phyloP scores from a whole-genome alignment of 2,329 filamentous ascomycete species.

The Fusarium scirpi region DNA sequence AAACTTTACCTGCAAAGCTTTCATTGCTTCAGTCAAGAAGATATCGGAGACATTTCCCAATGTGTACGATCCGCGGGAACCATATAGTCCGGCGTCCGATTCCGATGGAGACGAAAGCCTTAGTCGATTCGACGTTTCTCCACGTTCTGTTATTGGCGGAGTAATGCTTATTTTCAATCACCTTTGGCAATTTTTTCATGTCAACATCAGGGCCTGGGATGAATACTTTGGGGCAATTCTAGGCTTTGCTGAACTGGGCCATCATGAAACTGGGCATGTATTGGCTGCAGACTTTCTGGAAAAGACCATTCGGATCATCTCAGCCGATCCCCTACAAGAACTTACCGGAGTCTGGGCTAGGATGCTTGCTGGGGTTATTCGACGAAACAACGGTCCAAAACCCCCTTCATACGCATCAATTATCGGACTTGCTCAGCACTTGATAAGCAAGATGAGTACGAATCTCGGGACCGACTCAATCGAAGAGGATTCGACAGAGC shows the following conservation, averaged over 20 bases:
- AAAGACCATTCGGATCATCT: constrained; percentile 69
- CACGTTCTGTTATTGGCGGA: constrained; percentile 50
- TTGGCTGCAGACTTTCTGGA: constrained; percentile 71
- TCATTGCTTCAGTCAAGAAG: constrained; percentile 64
- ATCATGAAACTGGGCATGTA: constrained; percentile 67
- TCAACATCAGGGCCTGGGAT: constrained; percentile 75
- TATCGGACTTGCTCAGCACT: constrained; percentile 61
- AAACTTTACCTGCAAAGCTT: constrained; percentile 60
- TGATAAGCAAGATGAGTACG: constrained; percentile 60
- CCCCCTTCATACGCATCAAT: constrained; percentile 66
- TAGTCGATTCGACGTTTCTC: constrained; percentile 3
- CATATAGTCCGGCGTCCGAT: constrained; percentile 35
- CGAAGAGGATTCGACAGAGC: constrained; percentile 55
- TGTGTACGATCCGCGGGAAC: constrained; percentile 56
- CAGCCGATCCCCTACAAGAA: constrained; percentile 66
- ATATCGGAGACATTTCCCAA: constrained; percentile 63
- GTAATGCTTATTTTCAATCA: constrained; percentile 63
- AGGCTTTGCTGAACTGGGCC: constrained; percentile 73
- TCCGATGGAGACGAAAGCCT: constrained; percentile 48
- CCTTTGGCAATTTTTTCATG: constrained; percentile 73
- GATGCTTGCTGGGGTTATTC: constrained; percentile 64
- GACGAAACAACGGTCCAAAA: constrained; percentile 61
- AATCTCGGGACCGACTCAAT: constrained; percentile 52
- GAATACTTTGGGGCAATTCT: constrained; percentile 80
- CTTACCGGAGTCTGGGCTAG: constrained; percentile 67